Base-by-base conservation (phyloP, 768 basidiomycete species). In the Podaxis sp. region DNA sequence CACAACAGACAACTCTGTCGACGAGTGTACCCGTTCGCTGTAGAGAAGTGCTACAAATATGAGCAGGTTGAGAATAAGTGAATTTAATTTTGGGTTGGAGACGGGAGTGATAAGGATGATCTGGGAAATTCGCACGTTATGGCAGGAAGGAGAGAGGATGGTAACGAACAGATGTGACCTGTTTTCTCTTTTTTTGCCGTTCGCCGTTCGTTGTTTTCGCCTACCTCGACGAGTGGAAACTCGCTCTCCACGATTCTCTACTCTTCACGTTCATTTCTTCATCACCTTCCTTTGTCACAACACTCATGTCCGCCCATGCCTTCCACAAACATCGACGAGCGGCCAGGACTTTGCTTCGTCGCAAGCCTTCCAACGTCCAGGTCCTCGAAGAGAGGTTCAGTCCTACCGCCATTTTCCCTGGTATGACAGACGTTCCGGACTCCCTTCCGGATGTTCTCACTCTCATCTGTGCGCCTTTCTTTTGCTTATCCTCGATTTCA, bases 331-430 rank as follows among this genome's bases (percentile, higher is more conserved):
- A 56, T 24, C 54, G 55, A 38, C 54, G 44, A 49, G 54, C 55
- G 2, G 54, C 60, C n/a, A 50, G 36, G 48, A 36, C 60, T 20
- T 33, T 56, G 24, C 2, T 51, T 56, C 60, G n/a, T 13, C 60
- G 36, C 41, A 62, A 55, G 28, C 52, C 60, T 26, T 26, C 54
- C 44, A 49, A 49, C 5, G 55, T 56, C 36, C 54, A 62, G 33
- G 53, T 54, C 53, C 60, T 62, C 30, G 52, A 54, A 33, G 37
- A 56, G 48, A 62, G 61, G 40, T 62, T 62, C 54, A 62, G 54
- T 30, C 61, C 61, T 13, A 62, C 55, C 12, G 60, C 60, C 41
- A 48, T 55, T 36, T 62, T 55, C 17, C 52, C 60, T 20, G 60
- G 53, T 4, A 55, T 55, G 60, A 48, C 28, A 26, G 60, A 55